Evolutionary conservation across 306 rosid species (phyloP).

Genomic region (Geum urbanum): DNA sequence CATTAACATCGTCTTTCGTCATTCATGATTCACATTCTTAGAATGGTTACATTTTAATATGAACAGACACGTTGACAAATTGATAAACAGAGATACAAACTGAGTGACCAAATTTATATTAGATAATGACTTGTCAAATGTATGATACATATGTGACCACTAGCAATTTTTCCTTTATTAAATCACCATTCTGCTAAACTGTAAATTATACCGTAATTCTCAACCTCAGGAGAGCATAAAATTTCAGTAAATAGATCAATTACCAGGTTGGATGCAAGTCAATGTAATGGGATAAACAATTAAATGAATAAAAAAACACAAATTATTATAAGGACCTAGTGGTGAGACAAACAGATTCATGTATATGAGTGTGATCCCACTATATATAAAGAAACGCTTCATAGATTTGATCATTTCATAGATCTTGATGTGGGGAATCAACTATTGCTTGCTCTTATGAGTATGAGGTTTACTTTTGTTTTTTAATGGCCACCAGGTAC

Average conservation of each 20-base stretch:
- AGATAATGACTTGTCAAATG: no score
- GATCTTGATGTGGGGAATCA: neutral
- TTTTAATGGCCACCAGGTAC: neutral
- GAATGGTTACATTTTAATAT: no score
- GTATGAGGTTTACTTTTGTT: slow-evolving; percentile 5
- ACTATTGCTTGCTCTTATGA: neutral
- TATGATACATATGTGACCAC: neutral
- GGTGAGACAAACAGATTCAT: neutral
- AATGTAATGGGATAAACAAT: neutral
- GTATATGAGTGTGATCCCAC: slow-evolving; percentile 2
- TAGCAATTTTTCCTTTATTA: neutral
- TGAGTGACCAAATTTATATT: no score
- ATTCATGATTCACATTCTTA: no score
- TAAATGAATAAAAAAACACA: neutral
- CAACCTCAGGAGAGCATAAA: neutral
- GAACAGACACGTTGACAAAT: no score
- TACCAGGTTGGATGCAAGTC: slow-evolving; percentile 7
- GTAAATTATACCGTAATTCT: no score
- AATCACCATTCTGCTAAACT: neutral
- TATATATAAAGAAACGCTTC: neutral
- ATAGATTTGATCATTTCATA: neutral
- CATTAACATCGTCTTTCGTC: no score
- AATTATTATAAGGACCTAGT: neutral
- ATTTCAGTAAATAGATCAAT: neutral
- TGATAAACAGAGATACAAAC: no score